Evolutionary conservation across 805 yeast species (phyloP).

Genomic region (Blastobotrys americana): DNA sequence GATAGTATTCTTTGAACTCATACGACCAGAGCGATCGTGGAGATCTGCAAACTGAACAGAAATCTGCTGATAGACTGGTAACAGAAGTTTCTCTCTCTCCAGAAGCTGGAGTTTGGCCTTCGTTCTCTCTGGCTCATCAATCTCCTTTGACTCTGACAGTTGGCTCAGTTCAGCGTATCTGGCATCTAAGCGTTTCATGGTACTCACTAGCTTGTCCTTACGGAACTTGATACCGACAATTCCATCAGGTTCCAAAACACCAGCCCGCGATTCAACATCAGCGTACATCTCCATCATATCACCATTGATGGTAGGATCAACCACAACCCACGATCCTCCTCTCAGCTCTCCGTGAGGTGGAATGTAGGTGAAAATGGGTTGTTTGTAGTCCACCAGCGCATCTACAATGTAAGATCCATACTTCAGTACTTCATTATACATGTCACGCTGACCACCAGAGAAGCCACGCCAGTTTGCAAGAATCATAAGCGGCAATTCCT

Average conservation of each 20-base stretch:
- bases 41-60: slow-evolving; percentile 95
- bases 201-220: slow-evolving; percentile 81
- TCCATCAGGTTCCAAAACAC: slow-evolving; percentile 98
- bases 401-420: slow-evolving; percentile 97
- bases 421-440: slow-evolving; percentile 97
- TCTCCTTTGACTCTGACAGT: slow-evolving; percentile 43
- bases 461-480: slow-evolving; percentile 99
- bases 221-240: slow-evolving; percentile 98
- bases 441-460: slow-evolving; percentile 99
- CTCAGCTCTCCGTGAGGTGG: slow-evolving; percentile 98
- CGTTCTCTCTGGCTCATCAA: slow-evolving; percentile 59
- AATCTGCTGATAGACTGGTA: slow-evolving; percentile 87
- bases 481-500: slow-evolving; percentile 93
- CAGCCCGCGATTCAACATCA: slow-evolving; percentile 90
- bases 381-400: slow-evolving; percentile 90
- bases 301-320: slow-evolving; percentile 93
- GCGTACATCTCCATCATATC: slow-evolving; percentile 99
- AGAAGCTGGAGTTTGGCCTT: slow-evolving; percentile 56
- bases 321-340: slow-evolving; percentile 99
- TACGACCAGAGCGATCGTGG: slow-evolving; percentile 96
- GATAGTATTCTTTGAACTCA: slow-evolving; percentile 91
- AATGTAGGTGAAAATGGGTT: slow-evolving; percentile 93
- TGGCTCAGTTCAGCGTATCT: slow-evolving; percentile 56
- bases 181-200: slow-evolving; percentile 84
- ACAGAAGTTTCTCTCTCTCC: slow-evolving; percentile 68